Base-by-base conservation (phyloP, 495 filamentous ascomycete species). In the Xylaria cubensis region DNA sequence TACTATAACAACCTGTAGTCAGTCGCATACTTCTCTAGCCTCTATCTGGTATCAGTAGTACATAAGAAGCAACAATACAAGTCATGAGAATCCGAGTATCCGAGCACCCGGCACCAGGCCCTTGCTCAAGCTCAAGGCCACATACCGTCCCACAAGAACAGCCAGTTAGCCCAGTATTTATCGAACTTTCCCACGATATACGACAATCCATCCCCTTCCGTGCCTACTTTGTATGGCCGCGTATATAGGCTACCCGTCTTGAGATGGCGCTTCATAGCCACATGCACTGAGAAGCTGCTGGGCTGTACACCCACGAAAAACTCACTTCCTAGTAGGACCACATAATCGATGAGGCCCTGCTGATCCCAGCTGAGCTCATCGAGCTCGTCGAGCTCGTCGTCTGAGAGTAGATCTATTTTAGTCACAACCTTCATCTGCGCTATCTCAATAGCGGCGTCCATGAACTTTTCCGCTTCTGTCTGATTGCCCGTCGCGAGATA, bases 121-220 rank as follows among this genome's bases (percentile, higher is more conserved):
- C 13, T 26, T 55, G 15, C 36, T 39, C 36, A 39, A 39, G 26
- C 53, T 79, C 69, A 85, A 48, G 83, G 82, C 83, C 83, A 85
- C 73, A 85, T 74, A 3, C 82, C 82, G 50, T 85, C 84, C 72
- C 77, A 85, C 79, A 85, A 81, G 70, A 81, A 85, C 29, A 84
- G 77, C 83, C 83, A 84, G 48, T 82, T 80, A 15, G 81, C 79
- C 82, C 81, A 84, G 63, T 84, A 85, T 26, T 80, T 75, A 42
- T 83, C 78, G 32, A 82, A 83, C 8, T 80, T 83, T 0, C 84
- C 84, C 19, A 83, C 76, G 15, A 85, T 72, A 80, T 82, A 82
- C 29, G 82, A 84, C 24, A 80, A 59, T 10, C 81, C 83, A 61
- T 85, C 83, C 0, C 83, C 82, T 34, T 82, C 80, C 15, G 81